A percentile compares a stretch with the other conserved stretches of the same genome.
phyloP scores from a whole-genome alignment of 805 yeast species.

The Candida maesae region DNA sequence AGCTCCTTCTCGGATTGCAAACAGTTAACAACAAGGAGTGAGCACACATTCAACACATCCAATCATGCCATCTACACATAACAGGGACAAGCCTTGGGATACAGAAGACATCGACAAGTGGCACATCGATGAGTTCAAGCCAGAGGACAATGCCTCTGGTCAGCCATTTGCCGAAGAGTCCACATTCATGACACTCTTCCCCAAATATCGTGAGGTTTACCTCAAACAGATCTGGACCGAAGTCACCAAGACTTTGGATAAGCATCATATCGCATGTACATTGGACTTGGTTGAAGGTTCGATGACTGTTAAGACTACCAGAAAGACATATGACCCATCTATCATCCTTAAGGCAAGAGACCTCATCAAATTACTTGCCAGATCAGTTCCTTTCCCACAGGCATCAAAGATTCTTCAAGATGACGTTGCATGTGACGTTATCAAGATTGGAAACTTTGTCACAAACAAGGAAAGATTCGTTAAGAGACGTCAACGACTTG shows the following conservation, averaged over 20 bases:
- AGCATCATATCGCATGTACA: slow-evolving; percentile 74
- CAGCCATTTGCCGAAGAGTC: slow-evolving; percentile 93
- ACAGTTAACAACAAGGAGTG: too few relatives aligned
- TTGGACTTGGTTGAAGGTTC: slow-evolving; percentile 93
- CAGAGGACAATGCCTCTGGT: slow-evolving; percentile 86
- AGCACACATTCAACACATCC: not conserved
- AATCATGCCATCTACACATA: slow-evolving; percentile 84
- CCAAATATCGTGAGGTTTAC: slow-evolving; percentile 92
- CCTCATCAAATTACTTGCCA: slow-evolving; percentile 84
- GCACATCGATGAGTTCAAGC: slow-evolving; percentile 82
- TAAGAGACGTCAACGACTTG: slow-evolving; percentile 92
- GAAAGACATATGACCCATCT: slow-evolving; percentile 95
- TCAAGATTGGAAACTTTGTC: slow-evolving; percentile 88
- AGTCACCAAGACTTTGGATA: slow-evolving; percentile 74
- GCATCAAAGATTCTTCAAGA: slow-evolving; percentile 89
- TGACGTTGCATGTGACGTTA: slow-evolving; percentile 92
- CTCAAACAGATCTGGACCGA: slow-evolving; percentile 90
- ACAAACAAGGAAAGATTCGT: slow-evolving; percentile 89
- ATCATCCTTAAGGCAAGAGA: slow-evolving; percentile 92
- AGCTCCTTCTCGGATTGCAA: not conserved
- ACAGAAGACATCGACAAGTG: slow-evolving; percentile 93
- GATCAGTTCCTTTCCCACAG: slow-evolving; percentile 97
- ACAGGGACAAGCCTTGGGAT: slow-evolving; percentile 97
- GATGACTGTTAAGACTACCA: slow-evolving; percentile 93
- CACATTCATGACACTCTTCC: slow-evolving; percentile 90